Base-by-base conservation (phyloP, 805 yeast genomes). In the Maudiozyma bulderi region DNA sequence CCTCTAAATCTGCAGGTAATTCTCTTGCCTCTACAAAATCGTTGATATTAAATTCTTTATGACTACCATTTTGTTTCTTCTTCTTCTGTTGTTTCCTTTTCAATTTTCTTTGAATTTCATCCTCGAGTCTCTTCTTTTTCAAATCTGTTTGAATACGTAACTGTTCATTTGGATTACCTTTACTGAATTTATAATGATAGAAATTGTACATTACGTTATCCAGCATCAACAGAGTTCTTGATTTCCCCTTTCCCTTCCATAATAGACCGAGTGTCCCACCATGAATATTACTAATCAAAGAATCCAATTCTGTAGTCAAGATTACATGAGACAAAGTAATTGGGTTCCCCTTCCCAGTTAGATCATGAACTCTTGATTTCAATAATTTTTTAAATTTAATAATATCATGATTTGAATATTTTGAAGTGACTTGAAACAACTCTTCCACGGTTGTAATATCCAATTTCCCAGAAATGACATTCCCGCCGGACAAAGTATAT, bases 321-420 rank as follows among this genome's bases (percentile, higher is more conserved):
- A 71, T 65, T n/a, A 67, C 70, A 42, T 64, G 63, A 0, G 73
- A 62, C 10, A 60, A 49, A 44, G 61, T 63, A 32, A 61, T 57
- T 2, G 69, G 65, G 32, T 66, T 62, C 5, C 65, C 61, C 48
- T 69, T 69, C 15, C 75, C 72, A 40, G 73, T 68, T 7, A 78
- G 71, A 59, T 87, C 93, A 56, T 82, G 85, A 31, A 86, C 85
- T 0, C 88, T 82, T 28, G 77, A 75, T 57, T 84, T 85, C 38
- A 86, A 84, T 31, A 77, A 86, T 54, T 78, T 81, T 43, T 82
- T 81, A 43, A 83, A 62, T 48, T 78, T 78, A 48, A 73, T 67
- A 34, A 72, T 59, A 54, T 74, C 80, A n/a, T 46, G 52, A 31
- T 62, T 67, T 8, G 72, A 61, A 8, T 62, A 65, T 54, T 75